Percentiles rank a stretch among this genome's conserved stretches.
These are phyloP conservation scores for Aureobasidium subglaciale DNA, from an alignment of 2,329 filamentous ascomycete genomes.

Conservation along the genomic window DNA sequence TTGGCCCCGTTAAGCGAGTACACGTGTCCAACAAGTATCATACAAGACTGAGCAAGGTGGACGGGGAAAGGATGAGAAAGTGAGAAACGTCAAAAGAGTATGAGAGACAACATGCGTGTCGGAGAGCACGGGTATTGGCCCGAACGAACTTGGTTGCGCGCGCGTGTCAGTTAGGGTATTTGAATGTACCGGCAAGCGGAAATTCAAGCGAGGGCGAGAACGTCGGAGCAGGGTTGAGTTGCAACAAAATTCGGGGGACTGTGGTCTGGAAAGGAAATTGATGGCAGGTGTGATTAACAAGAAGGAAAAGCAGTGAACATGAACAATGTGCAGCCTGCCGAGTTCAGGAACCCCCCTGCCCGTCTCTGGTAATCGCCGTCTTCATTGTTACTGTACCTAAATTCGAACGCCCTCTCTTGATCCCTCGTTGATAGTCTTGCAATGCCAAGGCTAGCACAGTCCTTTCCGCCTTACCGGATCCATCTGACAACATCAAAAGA, in stretches of 20 bases:
- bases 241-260: neutral
- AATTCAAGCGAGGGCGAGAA: constrained; percentile 14
- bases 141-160: constrained; percentile 9
- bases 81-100: neutral
- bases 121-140: constrained; percentile 13
- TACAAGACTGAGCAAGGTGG: neutral
- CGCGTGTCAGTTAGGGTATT: constrained; percentile 12
- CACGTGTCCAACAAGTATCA: neutral
- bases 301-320: neutral
- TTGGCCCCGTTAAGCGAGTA: neutral
- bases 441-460: constrained; percentile 13
- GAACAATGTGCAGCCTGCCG: neutral
- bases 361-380: constrained; percentile 6
- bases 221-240: neutral
- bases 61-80: neutral
- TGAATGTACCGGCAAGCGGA: constrained; percentile 9
- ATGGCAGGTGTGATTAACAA: neutral
- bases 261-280: neutral
- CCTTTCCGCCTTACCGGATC: constrained; percentile 7
- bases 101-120: constrained; percentile 14
- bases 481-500: constrained; percentile 12
- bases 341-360: constrained; percentile 2
- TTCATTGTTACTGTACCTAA: constrained; percentile 9
- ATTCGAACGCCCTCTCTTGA: constrained; percentile 14
- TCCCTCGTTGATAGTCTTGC: constrained; percentile 2